Base-by-base conservation (phyloP, 1,139 yeast genomes). In the Kluyveromyces sp. region DNA sequence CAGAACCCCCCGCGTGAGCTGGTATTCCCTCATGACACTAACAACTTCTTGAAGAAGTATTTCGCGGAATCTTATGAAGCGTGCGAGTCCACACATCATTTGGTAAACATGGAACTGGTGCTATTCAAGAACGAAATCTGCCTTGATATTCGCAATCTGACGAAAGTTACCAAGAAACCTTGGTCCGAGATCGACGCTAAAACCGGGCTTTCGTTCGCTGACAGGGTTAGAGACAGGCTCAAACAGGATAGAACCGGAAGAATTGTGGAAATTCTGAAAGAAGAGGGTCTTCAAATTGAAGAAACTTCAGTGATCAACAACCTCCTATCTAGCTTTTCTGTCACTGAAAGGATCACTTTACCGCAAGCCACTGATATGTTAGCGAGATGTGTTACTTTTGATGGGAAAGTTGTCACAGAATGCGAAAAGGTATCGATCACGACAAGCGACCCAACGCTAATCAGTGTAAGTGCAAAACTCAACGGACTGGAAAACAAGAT, bases 391-490 rank as follows among this genome's bases (percentile, higher is more conserved):
- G 54, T 65, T n/a, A 65, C 71, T 9, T 70, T 65, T 46, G 58
- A 67, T 44, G 63, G 62, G 16, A 55, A 54, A 33, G 68, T 68
- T 3, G 72, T 71, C 3, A 58, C 68, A 36, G 74, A 70, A 46
- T 54, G 60, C 40, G 75, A 69, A 41, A 65, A 67, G 41, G 49
- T 68, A 3, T 54, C 65, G 6, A 65, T 68, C 13, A 66, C 68
- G 26, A 64, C 73, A 26, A 74, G 71, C 47, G 77, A 73, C 46
- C 77, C 77, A 4, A 64, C 64, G 39, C 49, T 73, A 37, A 63
- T 73, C 17, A 66, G 73, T 28, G 66, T 71, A 3, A 57, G 66
- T 17, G 63, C 75, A 6, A 72, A 72, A 49, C 52, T 73, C 36
- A 59, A 56, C 37, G 65, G 66, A 1, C 46, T 67, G 32, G 68